A percentile compares a stretch with the other conserved stretches of the same genome.
phyloP scores from a whole-genome alignment of 108 stramenopile genomes.

The Fragilaria radians region DNA sequence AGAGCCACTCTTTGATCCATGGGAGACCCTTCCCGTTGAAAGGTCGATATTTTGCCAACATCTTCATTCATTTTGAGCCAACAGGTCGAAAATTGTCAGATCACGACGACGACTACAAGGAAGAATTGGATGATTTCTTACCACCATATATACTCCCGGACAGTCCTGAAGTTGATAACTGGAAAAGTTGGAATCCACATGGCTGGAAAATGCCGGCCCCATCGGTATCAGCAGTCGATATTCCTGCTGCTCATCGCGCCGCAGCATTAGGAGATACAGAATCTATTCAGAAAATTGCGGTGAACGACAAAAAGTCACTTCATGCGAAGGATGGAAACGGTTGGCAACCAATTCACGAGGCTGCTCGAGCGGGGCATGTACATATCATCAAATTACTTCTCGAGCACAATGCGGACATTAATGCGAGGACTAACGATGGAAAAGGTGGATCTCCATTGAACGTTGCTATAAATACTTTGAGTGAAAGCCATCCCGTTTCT shows the following conservation, averaged over 20 bases:
- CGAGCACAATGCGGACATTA: slow-evolving; percentile 23
- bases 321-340: slow-evolving; percentile 30
- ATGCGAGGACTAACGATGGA: slow-evolving; percentile 30
- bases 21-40: slow-evolving; percentile 86
- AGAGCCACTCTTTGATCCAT: slow-evolving; percentile 84
- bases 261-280: slow-evolving; percentile 48
- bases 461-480: slow-evolving; percentile 18
- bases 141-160: slow-evolving; percentile 44
- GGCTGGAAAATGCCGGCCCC: slow-evolving; percentile 44
- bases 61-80: slow-evolving; percentile 36
- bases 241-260: slow-evolving; percentile 43
- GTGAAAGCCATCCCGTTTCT: slow-evolving; percentile 24
- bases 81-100: slow-evolving; percentile 1
- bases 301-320: slow-evolving; percentile 18
- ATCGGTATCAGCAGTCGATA: slow-evolving; percentile 24
- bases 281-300: slow-evolving; percentile 15
- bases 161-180: slow-evolving; percentile 43
- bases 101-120: slow-evolving; percentile 15
- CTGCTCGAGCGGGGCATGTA: slow-evolving; percentile 31
- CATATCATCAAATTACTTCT: slow-evolving; percentile 24
- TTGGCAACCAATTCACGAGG: slow-evolving; percentile 42
- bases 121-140: slow-evolving; percentile 35
- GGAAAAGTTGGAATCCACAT: slow-evolving; percentile 34
- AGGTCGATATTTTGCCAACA: slow-evolving; percentile 74
- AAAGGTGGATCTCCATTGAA: slow-evolving; percentile 26